Evolutionary conservation across 2,329 filamentous ascomycete species (phyloP).

Genomic region (Fusarium marasasianum): DNA sequence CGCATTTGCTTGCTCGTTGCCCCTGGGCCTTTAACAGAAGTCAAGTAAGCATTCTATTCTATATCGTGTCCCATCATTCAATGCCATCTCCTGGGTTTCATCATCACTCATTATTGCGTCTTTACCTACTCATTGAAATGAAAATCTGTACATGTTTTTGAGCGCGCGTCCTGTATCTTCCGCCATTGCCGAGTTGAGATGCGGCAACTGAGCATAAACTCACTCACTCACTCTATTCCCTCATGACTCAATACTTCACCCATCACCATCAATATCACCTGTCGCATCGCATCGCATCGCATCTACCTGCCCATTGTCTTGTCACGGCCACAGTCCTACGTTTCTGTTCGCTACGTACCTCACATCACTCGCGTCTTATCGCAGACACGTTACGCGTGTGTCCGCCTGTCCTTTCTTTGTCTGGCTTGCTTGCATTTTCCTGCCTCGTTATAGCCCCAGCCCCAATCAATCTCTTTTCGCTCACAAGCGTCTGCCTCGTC

Average conservation of each 20-base stretch:
- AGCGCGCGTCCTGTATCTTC: constrained; percentile 27
- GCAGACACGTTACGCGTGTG: constrained; percentile 18
- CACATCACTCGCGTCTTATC: constrained; percentile 8
- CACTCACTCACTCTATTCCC: not conserved
- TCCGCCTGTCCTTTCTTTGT: not conserved
- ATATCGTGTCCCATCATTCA: not conserved
- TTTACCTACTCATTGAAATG: not conserved
- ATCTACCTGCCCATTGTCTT: not conserved
- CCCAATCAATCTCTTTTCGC: constrained; percentile 19
- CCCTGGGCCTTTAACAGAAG: constrained; percentile 2
- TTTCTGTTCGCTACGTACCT: constrained; percentile 6
- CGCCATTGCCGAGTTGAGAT: constrained; percentile 28
- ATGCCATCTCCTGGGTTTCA: not conserved
- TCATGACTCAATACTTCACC: constrained; percentile 4
- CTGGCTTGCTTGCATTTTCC: constrained; percentile 4
- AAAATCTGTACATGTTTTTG: constrained; percentile 15
- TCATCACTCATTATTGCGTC: not conserved
- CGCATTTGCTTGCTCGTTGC: constrained; percentile 28
- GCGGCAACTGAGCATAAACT: constrained; percentile 13
- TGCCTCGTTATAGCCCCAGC: constrained; percentile 20
- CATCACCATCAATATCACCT: not conserved
- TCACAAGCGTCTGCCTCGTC: constrained; percentile 11
- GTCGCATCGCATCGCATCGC: not conserved
- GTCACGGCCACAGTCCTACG: constrained; percentile 3
- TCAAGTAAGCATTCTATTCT: constrained; percentile 27